phyloP scores from a whole-genome alignment of 768 basidiomycete species.

The Collybiopsis confluens region DNA sequence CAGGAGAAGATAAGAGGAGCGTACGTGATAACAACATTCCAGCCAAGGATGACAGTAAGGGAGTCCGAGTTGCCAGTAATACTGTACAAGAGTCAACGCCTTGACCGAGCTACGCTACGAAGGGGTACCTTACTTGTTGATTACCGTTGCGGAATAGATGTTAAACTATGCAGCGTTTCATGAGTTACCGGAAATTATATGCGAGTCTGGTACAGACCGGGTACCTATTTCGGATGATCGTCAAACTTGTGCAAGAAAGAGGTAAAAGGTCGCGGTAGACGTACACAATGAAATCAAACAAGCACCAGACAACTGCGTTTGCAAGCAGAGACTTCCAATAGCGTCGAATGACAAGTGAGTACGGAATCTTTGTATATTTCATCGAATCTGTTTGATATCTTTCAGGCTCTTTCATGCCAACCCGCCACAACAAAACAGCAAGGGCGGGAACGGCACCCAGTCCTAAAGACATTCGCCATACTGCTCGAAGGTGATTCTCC shows the following conservation, averaged over 20 bases:
- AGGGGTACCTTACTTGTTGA: constrained; percentile 49
- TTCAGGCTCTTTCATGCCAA: constrained; percentile 77
- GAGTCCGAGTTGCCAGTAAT: constrained; percentile 52
- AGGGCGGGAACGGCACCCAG: constrained; percentile 79
- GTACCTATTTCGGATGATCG: constrained; percentile 36
- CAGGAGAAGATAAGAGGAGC: constrained; percentile 20
- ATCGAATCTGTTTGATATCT: constrained; percentile 76
- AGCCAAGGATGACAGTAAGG: constrained; percentile 68
- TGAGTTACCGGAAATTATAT: no score
- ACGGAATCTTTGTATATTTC: constrained; percentile 71
- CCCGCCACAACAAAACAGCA: constrained; percentile 82
- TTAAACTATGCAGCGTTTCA: constrained; percentile 64
- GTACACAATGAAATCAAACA: constrained; percentile 78
- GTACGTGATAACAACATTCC: constrained; percentile 83
- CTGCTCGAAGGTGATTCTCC: constrained; percentile 57
- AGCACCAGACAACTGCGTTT: constrained; percentile 78
- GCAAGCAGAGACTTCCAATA: constrained; percentile 75
- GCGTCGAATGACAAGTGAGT: constrained; percentile 67
- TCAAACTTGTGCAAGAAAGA: background rate
- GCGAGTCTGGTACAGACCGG: constrained; percentile 59
- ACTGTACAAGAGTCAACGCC: constrained; percentile 24
- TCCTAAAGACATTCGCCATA: constrained; percentile 85
- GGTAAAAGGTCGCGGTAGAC: constrained; percentile 18
- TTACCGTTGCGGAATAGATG: constrained; percentile 74
- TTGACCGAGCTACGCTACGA: background rate